These are phyloP conservation scores for Ogataea paraovalis DNA, from an alignment of 805 yeast species.

Conservation along the genomic window DNA sequence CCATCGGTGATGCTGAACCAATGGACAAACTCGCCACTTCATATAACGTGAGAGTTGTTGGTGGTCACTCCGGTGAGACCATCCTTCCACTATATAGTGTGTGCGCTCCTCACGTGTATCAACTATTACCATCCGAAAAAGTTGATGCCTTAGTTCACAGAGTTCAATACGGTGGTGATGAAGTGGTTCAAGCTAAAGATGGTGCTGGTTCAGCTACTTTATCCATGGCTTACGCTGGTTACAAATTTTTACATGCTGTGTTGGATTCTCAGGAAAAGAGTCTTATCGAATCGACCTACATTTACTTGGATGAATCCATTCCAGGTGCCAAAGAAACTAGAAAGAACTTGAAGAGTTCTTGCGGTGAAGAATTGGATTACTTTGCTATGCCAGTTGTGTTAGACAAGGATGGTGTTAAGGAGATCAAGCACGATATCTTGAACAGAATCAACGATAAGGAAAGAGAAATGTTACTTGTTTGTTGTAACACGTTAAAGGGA, in stretches of 20 bases:
- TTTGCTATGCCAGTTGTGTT: conserved; percentile 64
- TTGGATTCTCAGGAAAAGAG: conserved; percentile 63
- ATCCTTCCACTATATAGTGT: conserved; percentile 78
- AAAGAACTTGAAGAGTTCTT: conserved; percentile 35
- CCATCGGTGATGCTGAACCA: conserved; percentile 28
- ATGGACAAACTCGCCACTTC: conserved; percentile 41
- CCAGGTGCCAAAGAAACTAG: conserved; percentile 50
- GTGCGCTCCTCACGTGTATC: conserved; percentile 28
- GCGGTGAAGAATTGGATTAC: conserved; percentile 33
- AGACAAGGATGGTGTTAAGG: conserved; percentile 50
- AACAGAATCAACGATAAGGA: conserved; percentile 48
- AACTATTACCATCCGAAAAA: conserved; percentile 32
- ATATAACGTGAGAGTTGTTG: conserved; percentile 70
- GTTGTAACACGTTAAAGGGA: conserved; percentile 48
- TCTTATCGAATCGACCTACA: conserved; percentile 62
- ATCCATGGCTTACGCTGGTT: conserved; percentile 93
- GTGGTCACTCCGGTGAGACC: conserved; percentile 95
- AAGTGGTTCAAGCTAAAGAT: conserved; percentile 88
- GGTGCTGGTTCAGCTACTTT: conserved; percentile 94
- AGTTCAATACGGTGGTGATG: conserved; percentile 95
- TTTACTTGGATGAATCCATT: conserved; percentile 46
- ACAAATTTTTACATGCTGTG: conserved; percentile 62
- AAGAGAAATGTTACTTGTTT: conserved; percentile 48
- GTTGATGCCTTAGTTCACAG: conserved; percentile 66
- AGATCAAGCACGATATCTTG: conserved; percentile 52